Percentiles rank a stretch among this genome's conserved stretches.
These are phyloP conservation scores for Gnomoniopsis sp. DNA, from an alignment of 2,329 filamentous ascomycete species.

Conservation along the genomic window DNA sequence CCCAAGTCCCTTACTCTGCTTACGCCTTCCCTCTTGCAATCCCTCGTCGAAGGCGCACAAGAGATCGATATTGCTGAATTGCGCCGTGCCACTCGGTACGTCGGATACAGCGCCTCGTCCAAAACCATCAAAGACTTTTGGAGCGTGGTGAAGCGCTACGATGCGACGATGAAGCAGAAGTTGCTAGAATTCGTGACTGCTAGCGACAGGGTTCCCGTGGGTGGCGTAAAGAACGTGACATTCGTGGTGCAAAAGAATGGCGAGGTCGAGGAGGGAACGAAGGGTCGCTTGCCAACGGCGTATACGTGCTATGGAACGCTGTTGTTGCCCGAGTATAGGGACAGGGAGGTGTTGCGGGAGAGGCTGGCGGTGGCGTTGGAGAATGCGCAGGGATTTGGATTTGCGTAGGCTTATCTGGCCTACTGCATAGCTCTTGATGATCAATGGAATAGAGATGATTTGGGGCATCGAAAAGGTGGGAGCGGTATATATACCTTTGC, in stretches of 20 bases:
- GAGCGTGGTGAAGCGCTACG: slow-evolving; percentile 68
- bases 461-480: neutral
- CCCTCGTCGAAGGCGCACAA: slow-evolving; percentile 77
- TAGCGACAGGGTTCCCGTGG: slow-evolving; percentile 83
- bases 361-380: slow-evolving; percentile 82
- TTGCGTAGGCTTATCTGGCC: slow-evolving; percentile 50
- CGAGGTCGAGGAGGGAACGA: slow-evolving; percentile 50
- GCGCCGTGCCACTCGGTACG: slow-evolving; percentile 69
- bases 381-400: slow-evolving; percentile 86
- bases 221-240: slow-evolving; percentile 75
- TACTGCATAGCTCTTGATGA: neutral
- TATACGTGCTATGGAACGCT: slow-evolving; percentile 92
- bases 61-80: slow-evolving; percentile 76
- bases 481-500: neutral
- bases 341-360: slow-evolving; percentile 64
- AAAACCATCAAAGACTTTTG: slow-evolving; percentile 77
- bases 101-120: slow-evolving; percentile 71
- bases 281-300: slow-evolving; percentile 71
- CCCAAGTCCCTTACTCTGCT: slow-evolving; percentile 70
- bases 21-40: slow-evolving; percentile 66
- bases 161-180: slow-evolving; percentile 66
- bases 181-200: slow-evolving; percentile 94
- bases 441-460: neutral
- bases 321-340: slow-evolving; percentile 77
- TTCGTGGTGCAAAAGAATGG: slow-evolving; percentile 82